Conservation (phyloP, 2,329 filamentous ascomycete genomes). For the Neonectria ditissima region DNA sequence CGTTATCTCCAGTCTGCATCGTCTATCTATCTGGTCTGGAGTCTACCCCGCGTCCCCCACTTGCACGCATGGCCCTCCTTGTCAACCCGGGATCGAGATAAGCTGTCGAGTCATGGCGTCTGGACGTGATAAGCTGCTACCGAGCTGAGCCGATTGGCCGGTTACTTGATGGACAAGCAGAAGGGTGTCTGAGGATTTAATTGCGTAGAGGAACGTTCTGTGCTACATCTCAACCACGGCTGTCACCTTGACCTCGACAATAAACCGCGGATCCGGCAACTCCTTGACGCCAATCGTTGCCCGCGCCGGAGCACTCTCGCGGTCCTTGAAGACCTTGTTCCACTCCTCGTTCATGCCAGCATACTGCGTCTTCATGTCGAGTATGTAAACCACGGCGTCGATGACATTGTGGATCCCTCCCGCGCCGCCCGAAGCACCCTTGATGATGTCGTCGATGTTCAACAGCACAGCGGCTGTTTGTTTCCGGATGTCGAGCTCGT, state of each 20-base stretch:
- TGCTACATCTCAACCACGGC: conserved; percentile 19
- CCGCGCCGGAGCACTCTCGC: conserved; percentile 51
- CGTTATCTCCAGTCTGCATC: not conserved
- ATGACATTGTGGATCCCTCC: conserved; percentile 53
- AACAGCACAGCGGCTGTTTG: conserved; percentile 54
- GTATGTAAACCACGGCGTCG: conserved; percentile 55
- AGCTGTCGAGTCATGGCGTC: not conserved
- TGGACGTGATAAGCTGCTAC: not conserved
- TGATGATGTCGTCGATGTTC: conserved; percentile 53
- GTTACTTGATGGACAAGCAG: too few species aligned
- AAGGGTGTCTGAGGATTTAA: too few species aligned
- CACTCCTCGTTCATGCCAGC: conserved; percentile 60
- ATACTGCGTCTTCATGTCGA: conserved; percentile 57
- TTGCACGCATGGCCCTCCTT: not conserved
- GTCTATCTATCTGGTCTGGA: not conserved
- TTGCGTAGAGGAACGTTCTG: too few species aligned
- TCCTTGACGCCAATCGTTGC: conserved; percentile 49
- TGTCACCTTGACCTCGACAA: conserved; percentile 48
- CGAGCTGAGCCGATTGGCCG: not conserved
- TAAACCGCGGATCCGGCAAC: conserved; percentile 47
- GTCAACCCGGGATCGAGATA: not conserved
- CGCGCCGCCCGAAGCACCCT: conserved; percentile 51
- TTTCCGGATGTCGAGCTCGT: conserved; percentile 49
- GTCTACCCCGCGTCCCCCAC: not conserved
- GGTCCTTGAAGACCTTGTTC: conserved; percentile 56